Evolutionary conservation across 2,329 filamentous ascomycete species (phyloP), one percentile per base, ranked within the genome.

Genomic region (Pestalotiopsis fici): DNA sequence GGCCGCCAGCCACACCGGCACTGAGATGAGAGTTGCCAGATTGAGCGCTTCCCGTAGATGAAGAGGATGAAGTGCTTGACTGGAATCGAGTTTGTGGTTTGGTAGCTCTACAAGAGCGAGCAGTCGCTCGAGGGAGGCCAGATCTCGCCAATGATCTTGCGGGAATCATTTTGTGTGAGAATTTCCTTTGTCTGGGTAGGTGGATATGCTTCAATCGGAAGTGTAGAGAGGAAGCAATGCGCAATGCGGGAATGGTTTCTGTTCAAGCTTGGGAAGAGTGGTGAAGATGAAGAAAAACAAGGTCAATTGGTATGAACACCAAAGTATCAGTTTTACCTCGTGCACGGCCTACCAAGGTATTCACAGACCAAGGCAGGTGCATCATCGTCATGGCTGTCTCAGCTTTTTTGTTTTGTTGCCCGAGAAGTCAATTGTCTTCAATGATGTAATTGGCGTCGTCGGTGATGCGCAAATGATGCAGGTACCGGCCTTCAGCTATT

Each of bases 1-100:
- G 67, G 57, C 84, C 84, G 47, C 84, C 83, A 3, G 79, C 79
- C 1, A 83, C 68, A 63, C 83, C 84, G 2, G 80, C 75, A 2
- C 74, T 78, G 59, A 84, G 71, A 65, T 82, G 77, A 2, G 79
- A 79, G 59, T 70, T 71, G 64, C 70, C 69, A 7, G 50, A 65
- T 4, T 35, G n/a, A 11, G 59, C 55, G 23, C 55, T 69, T 67
- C 60, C 72, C n/a, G 65, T 68, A 43, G 74, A 69, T 13, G 77
- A 72, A 50, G 74, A 69, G 12, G 77, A 71, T 4, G 78, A 67
- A 0, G 68, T 64, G 21, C 65, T 67, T 15, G 81, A 79, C 70
- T 85, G 83, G 74, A 81, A 80, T 50, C 83, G 83, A 15, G 74
- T 55, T 25, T 60, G 35, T 54, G 65, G 27, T 35, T 64, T 68